A percentile compares a stretch with the other conserved stretches of the same genome.
phyloP scores from a whole-genome alignment of 208 protist species.

The Leishmania aethiopica region DNA sequence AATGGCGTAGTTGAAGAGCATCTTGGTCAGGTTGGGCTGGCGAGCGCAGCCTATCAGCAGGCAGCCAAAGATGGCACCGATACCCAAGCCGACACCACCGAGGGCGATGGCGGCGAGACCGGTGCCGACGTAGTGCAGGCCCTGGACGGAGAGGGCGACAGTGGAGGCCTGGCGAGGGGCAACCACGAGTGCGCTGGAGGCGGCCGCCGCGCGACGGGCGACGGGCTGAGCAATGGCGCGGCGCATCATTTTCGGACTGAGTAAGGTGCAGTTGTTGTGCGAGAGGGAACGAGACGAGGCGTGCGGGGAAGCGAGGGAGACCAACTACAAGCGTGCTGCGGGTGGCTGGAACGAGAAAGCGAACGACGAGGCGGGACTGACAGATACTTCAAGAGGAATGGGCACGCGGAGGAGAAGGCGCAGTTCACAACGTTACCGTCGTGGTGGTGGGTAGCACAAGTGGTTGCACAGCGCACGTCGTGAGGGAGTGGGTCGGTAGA shows the following conservation, averaged over 20 bases:
- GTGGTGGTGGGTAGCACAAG: background rate
- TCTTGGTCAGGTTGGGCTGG: slow-evolving; percentile 91
- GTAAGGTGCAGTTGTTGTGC: background rate
- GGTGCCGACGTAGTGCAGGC: slow-evolving; percentile 92
- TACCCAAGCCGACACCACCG: slow-evolving; percentile 90
- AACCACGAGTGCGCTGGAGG: slow-evolving; percentile 46
- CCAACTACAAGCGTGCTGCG: background rate
- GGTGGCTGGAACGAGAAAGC: background rate
- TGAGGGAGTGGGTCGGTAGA: background rate
- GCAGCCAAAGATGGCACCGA: slow-evolving; percentile 89
- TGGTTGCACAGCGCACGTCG: background rate
- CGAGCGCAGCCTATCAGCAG: slow-evolving; percentile 88
- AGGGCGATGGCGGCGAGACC: slow-evolving; percentile 91
- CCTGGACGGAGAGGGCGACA: slow-evolving; percentile 89
- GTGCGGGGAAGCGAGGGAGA: background rate
- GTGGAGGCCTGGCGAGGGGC: slow-evolving; percentile 75
- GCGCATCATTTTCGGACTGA: slow-evolving; percentile 72
- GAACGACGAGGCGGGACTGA: background rate
- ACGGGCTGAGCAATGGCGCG: slow-evolving; percentile 55
- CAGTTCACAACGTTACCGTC: background rate
- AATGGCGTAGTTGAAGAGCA: slow-evolving; percentile 95
- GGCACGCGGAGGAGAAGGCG: background rate
- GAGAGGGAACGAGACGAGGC: background rate
- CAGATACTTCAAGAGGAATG: background rate
- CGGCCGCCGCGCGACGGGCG: slow-evolving; percentile 45